Percentiles rank a stretch among this genome's conserved stretches.
phyloP scores from a whole-genome alignment of 2,329 filamentous ascomycete species.

The Claviceps sp. region DNA sequence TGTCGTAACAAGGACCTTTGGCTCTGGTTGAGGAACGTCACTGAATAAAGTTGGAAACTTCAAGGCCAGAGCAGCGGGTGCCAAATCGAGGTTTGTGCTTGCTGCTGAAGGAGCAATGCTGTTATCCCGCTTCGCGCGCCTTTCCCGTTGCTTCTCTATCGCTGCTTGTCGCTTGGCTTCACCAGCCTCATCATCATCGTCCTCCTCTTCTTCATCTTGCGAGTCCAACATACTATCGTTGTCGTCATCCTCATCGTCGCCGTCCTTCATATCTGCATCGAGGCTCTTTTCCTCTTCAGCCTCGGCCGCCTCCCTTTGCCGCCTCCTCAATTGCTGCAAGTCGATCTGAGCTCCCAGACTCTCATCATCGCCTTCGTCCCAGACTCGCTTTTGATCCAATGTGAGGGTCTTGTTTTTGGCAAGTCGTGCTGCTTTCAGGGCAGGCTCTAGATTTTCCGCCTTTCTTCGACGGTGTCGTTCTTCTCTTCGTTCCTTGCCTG shows the following conservation, averaged over 20 bases:
- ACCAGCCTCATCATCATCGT: constrained; percentile 31
- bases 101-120: constrained; percentile 45
- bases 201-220: constrained; percentile 40
- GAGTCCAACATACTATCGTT: constrained; percentile 71
- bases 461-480: constrained; percentile 66
- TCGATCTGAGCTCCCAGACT: constrained; percentile 42
- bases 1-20: constrained; percentile 88
- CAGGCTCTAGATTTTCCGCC: constrained; percentile 74
- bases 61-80: constrained; percentile 42
- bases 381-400: constrained; percentile 77
- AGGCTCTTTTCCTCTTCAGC: constrained; percentile 32
- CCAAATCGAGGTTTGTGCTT: constrained; percentile 50
- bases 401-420: constrained; percentile 68
- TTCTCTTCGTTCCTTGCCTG: constrained; percentile 62
- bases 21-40: constrained; percentile 44
- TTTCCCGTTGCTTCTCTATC: constrained; percentile 30
- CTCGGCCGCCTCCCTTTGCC: constrained; percentile 39
- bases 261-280: constrained; percentile 27
- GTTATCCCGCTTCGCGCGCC: constrained; percentile 32
- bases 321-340: constrained; percentile 43
- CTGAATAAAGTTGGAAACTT: constrained; percentile 52
- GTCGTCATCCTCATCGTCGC: constrained; percentile 42
- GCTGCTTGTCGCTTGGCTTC: constrained; percentile 29
- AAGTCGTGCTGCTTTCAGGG: constrained; percentile 57
- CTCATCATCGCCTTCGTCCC: constrained; percentile 64